Percentiles rank a stretch among this genome's conserved stretches.
phyloP scores from a whole-genome alignment of 805 yeast genomes.

The Clavispora vitiphila region DNA sequence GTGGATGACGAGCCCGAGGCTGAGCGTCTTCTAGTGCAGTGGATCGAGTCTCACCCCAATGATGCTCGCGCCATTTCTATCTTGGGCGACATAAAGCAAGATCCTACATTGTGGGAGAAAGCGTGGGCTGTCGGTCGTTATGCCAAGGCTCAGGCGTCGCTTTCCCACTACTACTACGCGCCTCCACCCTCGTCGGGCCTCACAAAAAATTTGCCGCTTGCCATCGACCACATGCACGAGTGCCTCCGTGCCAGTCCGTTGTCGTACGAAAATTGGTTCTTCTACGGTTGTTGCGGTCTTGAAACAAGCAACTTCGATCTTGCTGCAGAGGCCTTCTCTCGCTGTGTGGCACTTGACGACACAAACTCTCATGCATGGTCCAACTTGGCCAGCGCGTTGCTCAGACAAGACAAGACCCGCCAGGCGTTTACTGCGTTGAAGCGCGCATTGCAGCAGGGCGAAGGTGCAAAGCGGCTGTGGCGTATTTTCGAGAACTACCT shows the following conservation, averaged over 20 bases:
- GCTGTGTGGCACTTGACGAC: slow-evolving; percentile 85
- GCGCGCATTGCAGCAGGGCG: slow-evolving; percentile 68
- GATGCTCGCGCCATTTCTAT: slow-evolving; percentile 84
- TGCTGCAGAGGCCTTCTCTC: slow-evolving; percentile 87
- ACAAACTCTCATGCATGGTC: slow-evolving; percentile 84
- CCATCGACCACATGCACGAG: slow-evolving; percentile 68
- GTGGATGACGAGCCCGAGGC: slow-evolving; percentile 72
- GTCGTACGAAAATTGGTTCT: slow-evolving; percentile 78
- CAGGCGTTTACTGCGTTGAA: slow-evolving; percentile 85
- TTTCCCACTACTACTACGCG: slow-evolving; percentile 65
- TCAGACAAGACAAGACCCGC: slow-evolving; percentile 55
- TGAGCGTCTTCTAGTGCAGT: slow-evolving; percentile 46
- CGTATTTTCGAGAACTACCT: slow-evolving; percentile 85
- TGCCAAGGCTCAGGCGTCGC: slow-evolving; percentile 78
- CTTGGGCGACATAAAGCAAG: slow-evolving; percentile 77
- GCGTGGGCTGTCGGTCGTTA: slow-evolving; percentile 87
- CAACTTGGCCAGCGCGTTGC: slow-evolving; percentile 76
- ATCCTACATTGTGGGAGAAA: slow-evolving; percentile 71
- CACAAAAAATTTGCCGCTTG: slow-evolving; percentile 44
- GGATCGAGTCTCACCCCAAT: slow-evolving; percentile 53
- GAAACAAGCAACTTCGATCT: slow-evolving; percentile 65
- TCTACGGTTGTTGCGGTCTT: slow-evolving; percentile 86
- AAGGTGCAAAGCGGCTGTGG: slow-evolving; percentile 71
- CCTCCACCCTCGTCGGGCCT: slow-evolving; percentile 57
- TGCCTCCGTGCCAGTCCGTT: slow-evolving; percentile 70